Base-by-base conservation (phyloP, 805 yeast genomes). In the Kodamaea sagamina region DNA sequence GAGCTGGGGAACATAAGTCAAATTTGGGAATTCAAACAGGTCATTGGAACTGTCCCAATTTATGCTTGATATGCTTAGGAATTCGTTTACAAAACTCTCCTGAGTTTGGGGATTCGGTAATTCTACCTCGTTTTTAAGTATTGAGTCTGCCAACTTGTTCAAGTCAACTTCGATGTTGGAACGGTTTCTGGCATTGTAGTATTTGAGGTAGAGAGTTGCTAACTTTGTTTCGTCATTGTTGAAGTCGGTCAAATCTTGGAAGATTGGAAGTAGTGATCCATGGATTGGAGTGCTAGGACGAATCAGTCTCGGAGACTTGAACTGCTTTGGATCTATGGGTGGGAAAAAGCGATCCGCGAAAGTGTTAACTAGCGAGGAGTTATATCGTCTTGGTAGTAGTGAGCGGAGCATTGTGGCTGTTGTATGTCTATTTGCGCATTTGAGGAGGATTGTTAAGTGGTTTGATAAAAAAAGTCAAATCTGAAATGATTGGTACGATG, bases 1-100 rank as follows among this genome's bases (percentile, higher is more conserved):
- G 13, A 37, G 22, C 6, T 37, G 21, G 4, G 10, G n/a, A 5
- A 37, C 26, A 27, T 27, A 24, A 4, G 8, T 12, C 13, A 37
- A 18, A 28, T 26, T 27, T 13, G 41, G 41, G 21, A 37, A 37
- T 17, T 37, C 29, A 16, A 4, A 37, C 13, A 10, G 22, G 16
- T 26, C 41, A 11, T 25, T 18, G 4, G 37, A 34, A 34, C 17
- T 3, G 11, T 24, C 13, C 26, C 27, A 34, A 19, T 24, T 24
- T n/a, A 18, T 2, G 3, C 26, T 17, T n/a, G 24, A 26, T 17
- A 15, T 17, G 4, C 17, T 17, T 17, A 34, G 12, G 27, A 34
- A 34, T 24, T 34, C 37, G 8, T 34, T n/a, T 17, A 34, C 15
- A 2, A 29, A n/a, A n/a, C n/a, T n/a, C n/a, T n/a, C n/a, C n/a